A percentile compares a stretch with the other conserved stretches of the same genome.
Conservation (phyloP, 1,284 basidiomycete genomes). For the Coniferiporia sulphurascens region DNA sequence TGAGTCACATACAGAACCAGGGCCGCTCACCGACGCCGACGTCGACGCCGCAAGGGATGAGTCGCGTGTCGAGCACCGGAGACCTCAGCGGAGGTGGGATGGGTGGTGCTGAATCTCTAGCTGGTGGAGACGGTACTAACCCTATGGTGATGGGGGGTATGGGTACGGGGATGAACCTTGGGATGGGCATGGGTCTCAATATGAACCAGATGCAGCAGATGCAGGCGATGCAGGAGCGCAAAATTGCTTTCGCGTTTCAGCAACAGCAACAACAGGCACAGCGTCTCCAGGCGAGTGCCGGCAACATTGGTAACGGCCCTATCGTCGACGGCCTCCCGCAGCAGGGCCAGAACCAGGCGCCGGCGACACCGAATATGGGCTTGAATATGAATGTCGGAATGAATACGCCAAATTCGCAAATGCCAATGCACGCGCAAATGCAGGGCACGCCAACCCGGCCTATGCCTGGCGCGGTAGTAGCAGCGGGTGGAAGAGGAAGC, state of each 20-base stretch:
- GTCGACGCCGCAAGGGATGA: not conserved
- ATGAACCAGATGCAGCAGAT: slow-evolving; percentile 19
- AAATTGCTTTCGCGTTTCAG: slow-evolving; percentile 8
- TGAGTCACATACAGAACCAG: not conserved
- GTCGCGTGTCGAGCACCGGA: slow-evolving; percentile 5
- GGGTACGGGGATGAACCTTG: slow-evolving; percentile 17
- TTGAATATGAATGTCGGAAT: not conserved
- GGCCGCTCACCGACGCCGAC: not conserved
- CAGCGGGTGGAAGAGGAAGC: not conserved
- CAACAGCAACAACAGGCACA: slow-evolving; percentile 10
- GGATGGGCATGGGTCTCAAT: slow-evolving; percentile 19
- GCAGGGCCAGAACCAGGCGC: slow-evolving; percentile 21
- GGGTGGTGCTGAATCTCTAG: not conserved
- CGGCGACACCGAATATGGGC: slow-evolving; percentile 18
- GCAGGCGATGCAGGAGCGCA: slow-evolving; percentile 17
- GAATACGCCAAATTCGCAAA: not conserved
- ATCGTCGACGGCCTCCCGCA: slow-evolving; percentile 15
- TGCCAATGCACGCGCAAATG: not conserved
- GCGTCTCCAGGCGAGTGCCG: slow-evolving; percentile 9
- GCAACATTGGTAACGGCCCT: slow-evolving; percentile 21
- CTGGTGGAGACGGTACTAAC: not conserved
- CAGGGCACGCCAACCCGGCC: slow-evolving; percentile 5
- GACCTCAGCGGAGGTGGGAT: not conserved
- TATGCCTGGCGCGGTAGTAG: not conserved
- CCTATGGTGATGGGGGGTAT: slow-evolving; percentile 16